phyloP scores from a whole-genome alignment of 2,329 filamentous ascomycete genomes.

The Diaporthe sp. region DNA sequence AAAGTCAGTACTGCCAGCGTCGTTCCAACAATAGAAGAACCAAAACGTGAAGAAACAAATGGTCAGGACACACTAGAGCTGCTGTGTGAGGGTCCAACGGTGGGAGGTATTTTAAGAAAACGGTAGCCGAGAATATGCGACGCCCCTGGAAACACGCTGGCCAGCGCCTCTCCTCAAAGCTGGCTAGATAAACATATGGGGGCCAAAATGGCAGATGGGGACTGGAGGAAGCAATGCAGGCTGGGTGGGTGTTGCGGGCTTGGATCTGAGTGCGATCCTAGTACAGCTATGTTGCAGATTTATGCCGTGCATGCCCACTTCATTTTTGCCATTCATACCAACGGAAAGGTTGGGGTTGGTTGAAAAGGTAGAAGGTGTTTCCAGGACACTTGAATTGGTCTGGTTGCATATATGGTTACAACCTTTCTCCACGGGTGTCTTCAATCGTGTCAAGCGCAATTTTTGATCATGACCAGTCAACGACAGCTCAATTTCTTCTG shows the following conservation, averaged over 20 bases:
- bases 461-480: too few relatives aligned
- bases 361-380: not conserved
- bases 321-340: not conserved
- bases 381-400: not conserved
- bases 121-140: not conserved
- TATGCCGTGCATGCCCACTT: not conserved
- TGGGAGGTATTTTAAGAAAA: not conserved
- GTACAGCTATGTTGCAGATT: not conserved
- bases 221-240: not conserved
- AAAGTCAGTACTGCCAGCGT: not conserved
- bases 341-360: not conserved
- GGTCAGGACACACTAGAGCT: not conserved
- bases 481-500: too few relatives aligned
- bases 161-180: not conserved
- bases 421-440: too few relatives aligned
- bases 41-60: not conserved
- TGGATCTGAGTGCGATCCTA: not conserved
- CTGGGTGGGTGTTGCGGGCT: not conserved
- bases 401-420: not conserved
- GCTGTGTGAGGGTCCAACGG: not conserved
- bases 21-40: not conserved
- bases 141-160: not conserved
- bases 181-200: not conserved
- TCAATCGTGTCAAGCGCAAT: too few relatives aligned
- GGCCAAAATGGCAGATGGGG: not conserved